phyloP scores from a whole-genome alignment of 2,329 filamentous ascomycete genomes.

The Apiospora saccharicola region DNA sequence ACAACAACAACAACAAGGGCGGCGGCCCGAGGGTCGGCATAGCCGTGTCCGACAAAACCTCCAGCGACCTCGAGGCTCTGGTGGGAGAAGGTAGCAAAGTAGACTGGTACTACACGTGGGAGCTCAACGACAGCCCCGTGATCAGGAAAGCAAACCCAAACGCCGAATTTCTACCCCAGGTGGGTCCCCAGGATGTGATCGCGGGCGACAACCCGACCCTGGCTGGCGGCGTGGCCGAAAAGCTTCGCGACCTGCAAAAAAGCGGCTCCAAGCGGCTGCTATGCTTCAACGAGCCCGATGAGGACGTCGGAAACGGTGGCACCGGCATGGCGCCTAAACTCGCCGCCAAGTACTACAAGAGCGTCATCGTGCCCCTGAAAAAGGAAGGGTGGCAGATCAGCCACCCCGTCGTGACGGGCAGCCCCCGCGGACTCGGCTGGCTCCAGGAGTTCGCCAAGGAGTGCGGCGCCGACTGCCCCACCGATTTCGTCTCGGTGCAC shows the following conservation, averaged over 20 bases:
- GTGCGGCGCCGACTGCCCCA: constrained; percentile 48
- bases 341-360: constrained; percentile 47
- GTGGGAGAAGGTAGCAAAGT: constrained; percentile 36
- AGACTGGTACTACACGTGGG: constrained; percentile 54
- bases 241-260: constrained; percentile 42
- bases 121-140: constrained; percentile 35
- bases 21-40: neutral
- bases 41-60: neutral
- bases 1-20: neutral
- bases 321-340: constrained; percentile 47
- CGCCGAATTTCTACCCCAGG: constrained; percentile 46
- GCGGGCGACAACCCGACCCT: neutral
- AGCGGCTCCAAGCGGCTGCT: constrained; percentile 36
- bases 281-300: constrained; percentile 52
- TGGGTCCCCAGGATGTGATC: constrained; percentile 36
- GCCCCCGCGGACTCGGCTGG: constrained; percentile 47
- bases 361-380: constrained; percentile 46
- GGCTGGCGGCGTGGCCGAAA: constrained; percentile 33
- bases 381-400: constrained; percentile 45
- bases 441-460: constrained; percentile 48
- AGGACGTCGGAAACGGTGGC: constrained; percentile 46
- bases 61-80: neutral
- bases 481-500: constrained; percentile 51
- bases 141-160: constrained; percentile 31
- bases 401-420: constrained; percentile 50